Evolutionary conservation across 371 early-diverging fungal genomes (phyloP).

Genomic region (Mortierella sp.): DNA sequence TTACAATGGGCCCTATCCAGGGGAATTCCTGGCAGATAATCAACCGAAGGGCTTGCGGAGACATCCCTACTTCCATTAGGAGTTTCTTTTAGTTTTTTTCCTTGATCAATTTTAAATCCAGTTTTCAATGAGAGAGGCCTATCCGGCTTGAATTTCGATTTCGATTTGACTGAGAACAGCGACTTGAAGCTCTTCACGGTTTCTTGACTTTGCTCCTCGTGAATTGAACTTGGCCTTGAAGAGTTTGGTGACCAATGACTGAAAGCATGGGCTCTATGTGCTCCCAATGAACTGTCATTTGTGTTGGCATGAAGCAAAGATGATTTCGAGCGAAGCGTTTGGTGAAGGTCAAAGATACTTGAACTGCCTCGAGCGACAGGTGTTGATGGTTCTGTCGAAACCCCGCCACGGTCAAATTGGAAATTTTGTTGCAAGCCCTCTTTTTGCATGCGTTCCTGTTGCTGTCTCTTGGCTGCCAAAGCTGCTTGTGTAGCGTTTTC

Average conservation of each 20-base stretch:
- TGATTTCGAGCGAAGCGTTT: slow-evolving; percentile 15
- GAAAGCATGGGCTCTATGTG: slow-evolving; percentile 4
- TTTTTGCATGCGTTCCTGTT: slow-evolving; percentile 24
- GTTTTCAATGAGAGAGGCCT: slow-evolving; percentile 40
- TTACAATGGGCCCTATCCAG: slow-evolving; percentile 16
- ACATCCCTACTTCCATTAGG: neutral
- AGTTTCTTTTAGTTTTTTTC: slow-evolving; percentile 1
- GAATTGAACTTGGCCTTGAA: slow-evolving; percentile 36
- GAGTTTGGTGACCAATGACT: slow-evolving; percentile 23
- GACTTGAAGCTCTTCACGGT: slow-evolving; percentile 54
- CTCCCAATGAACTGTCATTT: neutral
- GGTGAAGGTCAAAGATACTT: slow-evolving; percentile 37
- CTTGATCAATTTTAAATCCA: slow-evolving; percentile 27
- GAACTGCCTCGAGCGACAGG: slow-evolving; percentile 24
- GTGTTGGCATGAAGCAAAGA: neutral
- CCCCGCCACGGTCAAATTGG: slow-evolving; percentile 24
- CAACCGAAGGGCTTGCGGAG: neutral
- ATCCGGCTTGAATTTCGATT: slow-evolving; percentile 27
- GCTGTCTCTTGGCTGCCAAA: slow-evolving; percentile 27
- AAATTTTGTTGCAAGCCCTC: slow-evolving; percentile 27
- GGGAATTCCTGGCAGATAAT: slow-evolving; percentile 3
- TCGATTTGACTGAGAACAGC: slow-evolving; percentile 28
- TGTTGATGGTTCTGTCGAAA: slow-evolving; percentile 37
- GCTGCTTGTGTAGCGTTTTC: slow-evolving; percentile 48
- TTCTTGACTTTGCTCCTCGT: slow-evolving; percentile 42